A percentile compares a stretch with the other conserved stretches of the same genome.
phyloP scores from a whole-genome alignment of 129 eudicot genomes.

The Heracleum sosnowskyi region DNA sequence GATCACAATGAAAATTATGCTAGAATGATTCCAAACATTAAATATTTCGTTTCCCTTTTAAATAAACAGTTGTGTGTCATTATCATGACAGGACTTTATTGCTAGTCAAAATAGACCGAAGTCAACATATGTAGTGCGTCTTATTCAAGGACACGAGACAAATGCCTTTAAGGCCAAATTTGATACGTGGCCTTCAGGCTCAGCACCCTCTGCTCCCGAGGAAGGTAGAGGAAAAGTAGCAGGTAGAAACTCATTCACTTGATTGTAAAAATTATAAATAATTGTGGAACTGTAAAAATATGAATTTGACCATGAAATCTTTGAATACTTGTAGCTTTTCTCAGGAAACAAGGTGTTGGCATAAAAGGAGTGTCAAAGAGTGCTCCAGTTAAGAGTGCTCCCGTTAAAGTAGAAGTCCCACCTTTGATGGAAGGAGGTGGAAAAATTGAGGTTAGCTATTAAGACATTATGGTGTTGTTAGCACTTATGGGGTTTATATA shows the following conservation, averaged over 20 bases:
- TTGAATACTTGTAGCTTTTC: constrained; percentile 49
- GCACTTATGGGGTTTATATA: neutral
- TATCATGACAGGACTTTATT: constrained; percentile 55
- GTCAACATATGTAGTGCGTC: constrained; percentile 76
- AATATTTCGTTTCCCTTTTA: neutral
- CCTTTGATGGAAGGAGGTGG: constrained; percentile 97
- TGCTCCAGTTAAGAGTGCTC: constrained; percentile 59
- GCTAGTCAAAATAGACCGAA: constrained; percentile 81
- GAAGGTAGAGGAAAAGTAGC: constrained; percentile 96
- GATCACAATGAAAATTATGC: neutral
- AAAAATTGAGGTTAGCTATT: constrained; percentile 62
- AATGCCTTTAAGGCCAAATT: constrained; percentile 90
- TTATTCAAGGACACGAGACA: constrained; percentile 95
- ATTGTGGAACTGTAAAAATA: neutral
- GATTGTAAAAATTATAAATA: neutral
- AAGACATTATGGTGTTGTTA: neutral
- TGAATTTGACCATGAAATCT: constrained; percentile 4
- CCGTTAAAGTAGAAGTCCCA: constrained; percentile 80
- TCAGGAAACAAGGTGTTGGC: constrained; percentile 96
- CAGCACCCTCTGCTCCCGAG: constrained; percentile 75
- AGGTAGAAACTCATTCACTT: constrained; percentile 30
- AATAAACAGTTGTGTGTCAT: neutral
- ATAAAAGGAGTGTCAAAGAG: constrained; percentile 64
- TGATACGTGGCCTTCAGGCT: constrained; percentile 97
- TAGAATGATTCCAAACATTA: constrained; percentile 5